Evolutionary conservation across 208 protist genomes (phyloP), one percentile per base, ranked within the genome.

Genomic region (Leptomonas seymouri): DNA sequence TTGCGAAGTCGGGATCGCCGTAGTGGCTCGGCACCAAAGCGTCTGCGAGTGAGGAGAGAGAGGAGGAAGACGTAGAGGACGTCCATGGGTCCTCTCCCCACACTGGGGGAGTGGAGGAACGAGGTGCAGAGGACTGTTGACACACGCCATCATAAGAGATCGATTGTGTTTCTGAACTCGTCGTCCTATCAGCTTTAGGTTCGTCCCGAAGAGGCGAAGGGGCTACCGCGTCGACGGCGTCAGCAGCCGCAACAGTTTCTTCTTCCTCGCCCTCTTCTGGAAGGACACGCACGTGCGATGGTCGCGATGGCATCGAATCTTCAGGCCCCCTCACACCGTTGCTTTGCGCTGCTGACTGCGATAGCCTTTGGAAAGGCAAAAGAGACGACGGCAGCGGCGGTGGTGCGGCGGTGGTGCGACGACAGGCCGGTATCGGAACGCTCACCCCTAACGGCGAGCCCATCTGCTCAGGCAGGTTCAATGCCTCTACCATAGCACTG

Each of bases 281-380:
- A 14, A 54, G 3, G 65, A 68, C 27, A 44, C 31, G 45, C 59
- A 65, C 45, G 30, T 51, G 59, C 18, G 59, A 65, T n/a, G 45
- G 28, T 2, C 54, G 46, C 2, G 57, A 45, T 14, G 42, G 49
- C 49, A 18, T 14, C 55, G 49, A 67, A n/a, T 5, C 49, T 28
- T 51, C 15, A 14, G 39, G 39, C n/a, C 44, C 44, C 44, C 7
- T 16, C 44, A 4, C 44, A 48, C 44, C 44, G 34, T 39, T 3
- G 34, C 34, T 39, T 9, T 3, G 34, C 9, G 34, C 34, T 39
- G 34, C 34, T 39, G 34, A 9, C 34, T 39, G 34, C 34, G 4
- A 27, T 15, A 14, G 1, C 59, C 4, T 36, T 31, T 58, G 56
- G 15, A 58, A 44, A n/a, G 31, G 54, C 7, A 58, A 42, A 20